Evolutionary conservation across 345 rosid species (phyloP).

Genomic region (Hevea brasiliensis): DNA sequence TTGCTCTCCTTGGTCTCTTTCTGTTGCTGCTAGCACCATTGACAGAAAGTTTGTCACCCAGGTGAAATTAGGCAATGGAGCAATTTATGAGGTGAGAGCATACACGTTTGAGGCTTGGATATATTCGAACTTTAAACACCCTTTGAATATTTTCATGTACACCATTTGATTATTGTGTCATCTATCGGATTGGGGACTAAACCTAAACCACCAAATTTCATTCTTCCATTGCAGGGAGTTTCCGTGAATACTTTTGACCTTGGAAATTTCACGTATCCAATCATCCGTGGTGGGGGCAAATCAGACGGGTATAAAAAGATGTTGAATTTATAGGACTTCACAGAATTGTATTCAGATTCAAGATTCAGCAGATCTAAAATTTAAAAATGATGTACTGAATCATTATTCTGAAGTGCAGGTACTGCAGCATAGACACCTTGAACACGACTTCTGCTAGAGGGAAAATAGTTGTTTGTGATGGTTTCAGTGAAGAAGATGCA

Average conservation of each 20-base stretch:
- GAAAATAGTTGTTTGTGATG: conserved; percentile 32
- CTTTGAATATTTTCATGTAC: too few relatives aligned
- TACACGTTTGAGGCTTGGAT: too few relatives aligned
- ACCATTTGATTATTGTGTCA: too few relatives aligned
- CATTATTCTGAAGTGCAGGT: not conserved
- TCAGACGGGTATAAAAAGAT: conserved; percentile 37
- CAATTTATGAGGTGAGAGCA: conserved; percentile 8
- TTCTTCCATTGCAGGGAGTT: conserved; percentile 16
- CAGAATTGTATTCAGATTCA: too few relatives aligned
- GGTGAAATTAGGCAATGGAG: conserved; percentile 3
- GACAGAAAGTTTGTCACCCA: not conserved
- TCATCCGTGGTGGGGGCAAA: conserved; percentile 25
- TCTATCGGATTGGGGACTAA: not conserved
- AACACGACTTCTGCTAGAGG: conserved; percentile 1
- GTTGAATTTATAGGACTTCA: too few relatives aligned
- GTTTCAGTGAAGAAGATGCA: not conserved
- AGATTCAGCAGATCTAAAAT: too few relatives aligned
- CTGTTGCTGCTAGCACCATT: conserved; percentile 37
- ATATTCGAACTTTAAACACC: not conserved
- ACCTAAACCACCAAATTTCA: not conserved
- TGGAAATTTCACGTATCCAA: conserved; percentile 3
- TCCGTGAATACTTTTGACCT: conserved; percentile 21
- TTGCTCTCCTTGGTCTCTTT: conserved; percentile 35
- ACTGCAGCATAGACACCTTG: conserved; percentile 19
- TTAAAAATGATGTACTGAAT: not conserved